Base-by-base conservation (phyloP, 2,329 filamentous ascomycete genomes). In the Phialophora expanda region DNA sequence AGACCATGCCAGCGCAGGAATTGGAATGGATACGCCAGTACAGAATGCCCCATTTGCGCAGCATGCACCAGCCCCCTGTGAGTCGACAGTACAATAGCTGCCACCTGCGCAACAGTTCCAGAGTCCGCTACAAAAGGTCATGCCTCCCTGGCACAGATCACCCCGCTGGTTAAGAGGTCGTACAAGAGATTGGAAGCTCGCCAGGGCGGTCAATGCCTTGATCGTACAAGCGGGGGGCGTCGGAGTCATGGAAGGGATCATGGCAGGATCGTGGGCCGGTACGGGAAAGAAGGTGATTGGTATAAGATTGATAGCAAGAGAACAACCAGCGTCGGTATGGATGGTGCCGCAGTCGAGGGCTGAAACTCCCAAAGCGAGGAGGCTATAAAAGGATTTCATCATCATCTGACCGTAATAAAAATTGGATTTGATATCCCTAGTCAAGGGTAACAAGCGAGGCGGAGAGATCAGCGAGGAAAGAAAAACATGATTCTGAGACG, bases 41-140 rank as follows among this genome's bases (percentile, higher is more conserved):
- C 58, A 54, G 48, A 34, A 34, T 34, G 58, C 50, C 9, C 58
- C 48, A 24, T 30, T 24, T 11, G 20, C 30, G 48, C 58, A 61
- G 28, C 58, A 61, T 14, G 48, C 58, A 38, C 58, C 58, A 26
- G 30, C 24, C 7, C 32, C 28, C 12, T 17, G 11, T 9, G 32
- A 22, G 24, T 61, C 58, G 20, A 51, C 46, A 26, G 58, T 61
- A 30, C 48, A 54, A 30, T 61, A 61, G 26, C 24, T 53, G 48
- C 14, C 20, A 3, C 14, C 22, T 8, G 30, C 30, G n/a, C 48
- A 54, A 32, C 30, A 54, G 2, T 54, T 54, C 17, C 48, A 32
- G 2, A 24, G 24, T 14, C 14, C 38, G 38, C 30, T 22, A 30
- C 41, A 59, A 32, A 59, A 50, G 22, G 24, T 9, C 44, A 59